Percentiles rank a stretch among this genome's conserved stretches.
Conservation (phyloP, 345 rosid genomes). For the Brassica incana region DNA sequence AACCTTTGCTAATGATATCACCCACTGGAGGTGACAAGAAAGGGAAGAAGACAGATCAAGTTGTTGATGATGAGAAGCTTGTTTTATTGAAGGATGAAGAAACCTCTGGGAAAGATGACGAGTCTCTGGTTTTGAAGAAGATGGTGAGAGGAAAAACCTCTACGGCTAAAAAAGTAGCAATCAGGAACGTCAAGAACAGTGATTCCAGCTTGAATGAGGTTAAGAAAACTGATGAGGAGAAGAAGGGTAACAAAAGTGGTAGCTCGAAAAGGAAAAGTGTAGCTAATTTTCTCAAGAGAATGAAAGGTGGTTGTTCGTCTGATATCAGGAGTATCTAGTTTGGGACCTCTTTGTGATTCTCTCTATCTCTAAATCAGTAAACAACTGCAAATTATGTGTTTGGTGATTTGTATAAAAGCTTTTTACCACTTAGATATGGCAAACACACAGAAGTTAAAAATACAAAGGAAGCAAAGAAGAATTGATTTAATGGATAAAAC, state of each 20-base stretch:
- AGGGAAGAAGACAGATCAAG: background rate
- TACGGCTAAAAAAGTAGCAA: background rate
- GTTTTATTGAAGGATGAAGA: constrained; percentile 31
- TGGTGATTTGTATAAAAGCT: too few relatives aligned
- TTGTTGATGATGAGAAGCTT: constrained; percentile 34
- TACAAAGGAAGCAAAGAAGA: too few relatives aligned
- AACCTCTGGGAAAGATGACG: constrained; percentile 31
- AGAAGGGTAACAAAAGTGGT: constrained; percentile 7
- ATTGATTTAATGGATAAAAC: too few relatives aligned
- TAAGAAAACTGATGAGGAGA: constrained; percentile 2
- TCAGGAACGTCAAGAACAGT: constrained; percentile 5
- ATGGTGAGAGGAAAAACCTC: constrained; percentile 36
- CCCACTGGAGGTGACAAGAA: constrained; percentile 28
- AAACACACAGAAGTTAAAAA: too few relatives aligned
- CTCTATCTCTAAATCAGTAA: too few relatives aligned
- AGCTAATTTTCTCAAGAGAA: constrained; percentile 47
- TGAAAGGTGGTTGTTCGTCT: constrained; percentile 38
- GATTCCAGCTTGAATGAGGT: constrained; percentile 7
- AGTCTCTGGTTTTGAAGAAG: constrained; percentile 25
- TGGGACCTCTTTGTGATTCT: too few relatives aligned
- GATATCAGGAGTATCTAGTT: background rate
- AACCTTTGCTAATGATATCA: constrained; percentile 2
- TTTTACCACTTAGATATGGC: too few relatives aligned
- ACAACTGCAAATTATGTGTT: too few relatives aligned
- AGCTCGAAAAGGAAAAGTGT: constrained; percentile 44